phyloP scores from a whole-genome alignment of 2,329 filamentous ascomycete species.

The Fusarium siculi region DNA sequence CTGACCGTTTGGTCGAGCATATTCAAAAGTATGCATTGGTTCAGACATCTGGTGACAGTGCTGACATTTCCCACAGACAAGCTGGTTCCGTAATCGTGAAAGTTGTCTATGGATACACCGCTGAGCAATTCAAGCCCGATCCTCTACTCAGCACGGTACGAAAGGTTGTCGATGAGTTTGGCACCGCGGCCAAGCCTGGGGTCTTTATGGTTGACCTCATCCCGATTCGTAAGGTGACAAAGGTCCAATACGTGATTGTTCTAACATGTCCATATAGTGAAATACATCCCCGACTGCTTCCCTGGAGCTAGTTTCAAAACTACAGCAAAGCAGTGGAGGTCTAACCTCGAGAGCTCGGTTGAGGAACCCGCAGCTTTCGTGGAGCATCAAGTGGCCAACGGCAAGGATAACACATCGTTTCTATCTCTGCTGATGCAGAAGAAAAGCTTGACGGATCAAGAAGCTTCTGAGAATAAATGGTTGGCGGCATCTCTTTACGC shows the following conservation, averaged over 20 bases:
- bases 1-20: conserved; percentile 52
- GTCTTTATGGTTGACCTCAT: conserved; percentile 33
- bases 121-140: conserved; percentile 20
- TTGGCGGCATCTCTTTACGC: conserved; percentile 32
- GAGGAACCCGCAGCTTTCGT: conserved; percentile 30
- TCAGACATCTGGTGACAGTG: rapidly evolving
- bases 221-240: background rate
- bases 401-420: conserved; percentile 21
- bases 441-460: background rate
- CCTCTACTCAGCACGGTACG: conserved; percentile 22
- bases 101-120: conserved; percentile 32
- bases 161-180: conserved; percentile 30
- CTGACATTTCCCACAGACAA: conserved; percentile 7
- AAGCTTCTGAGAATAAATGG: conserved; percentile 28
- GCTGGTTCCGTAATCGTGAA: conserved; percentile 28
- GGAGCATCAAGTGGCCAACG: conserved; percentile 9
- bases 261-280: background rate
- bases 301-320: conserved; percentile 25
- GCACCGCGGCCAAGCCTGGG: conserved; percentile 22
- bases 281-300: conserved; percentile 12
- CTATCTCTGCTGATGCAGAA: conserved; percentile 7
- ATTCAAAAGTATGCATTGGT: conserved; percentile 51
- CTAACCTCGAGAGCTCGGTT: conserved; percentile 9
- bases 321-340: conserved; percentile 11
- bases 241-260: rapidly evolving